A percentile compares a stretch with the other conserved stretches of the same genome.
Conservation (phyloP, 805 yeast genomes). For the Candida pseudoglaebosa region DNA sequence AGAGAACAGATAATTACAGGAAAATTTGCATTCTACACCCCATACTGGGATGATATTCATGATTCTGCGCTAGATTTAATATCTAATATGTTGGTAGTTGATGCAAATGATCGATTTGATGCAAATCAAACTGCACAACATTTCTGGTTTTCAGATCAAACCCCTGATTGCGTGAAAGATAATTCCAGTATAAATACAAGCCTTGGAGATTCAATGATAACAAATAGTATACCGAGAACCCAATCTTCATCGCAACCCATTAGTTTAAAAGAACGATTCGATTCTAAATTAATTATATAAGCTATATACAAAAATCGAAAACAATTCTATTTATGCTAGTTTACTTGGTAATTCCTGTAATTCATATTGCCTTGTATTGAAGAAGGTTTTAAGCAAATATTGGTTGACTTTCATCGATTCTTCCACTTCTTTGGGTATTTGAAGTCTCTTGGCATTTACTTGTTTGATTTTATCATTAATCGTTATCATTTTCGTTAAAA, state of each 20-base stretch:
- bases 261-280: conserved; percentile 4
- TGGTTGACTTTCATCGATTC: conserved; percentile 14
- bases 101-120: conserved; percentile 42
- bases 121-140: conserved; percentile 38
- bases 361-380: conserved; percentile 12
- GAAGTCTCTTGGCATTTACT: conserved; percentile 1
- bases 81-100: conserved; percentile 53
- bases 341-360: conserved; percentile 5
- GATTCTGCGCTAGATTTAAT: conserved; percentile 67
- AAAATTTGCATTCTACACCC: conserved; percentile 69
- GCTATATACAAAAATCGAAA: conserved; percentile 5
- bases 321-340: conserved; percentile 5
- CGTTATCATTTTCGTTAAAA: conserved; percentile 23
- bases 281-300: conserved; percentile 1
- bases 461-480: conserved; percentile 12
- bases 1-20: conserved; percentile 68
- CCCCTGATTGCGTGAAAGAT: neutral
- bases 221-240: conserved; percentile 1
- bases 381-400: conserved; percentile 15
- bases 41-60: conserved; percentile 71
- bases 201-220: neutral
- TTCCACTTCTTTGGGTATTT: conserved; percentile 19
- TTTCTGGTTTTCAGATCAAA: conserved; percentile 39
- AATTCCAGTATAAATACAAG: neutral
- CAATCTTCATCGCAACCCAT: conserved; percentile 4